These are phyloP conservation scores for Vaccinium darrowii DNA, from an alignment of 148 eudicot genomes.

Conservation along the genomic window DNA sequence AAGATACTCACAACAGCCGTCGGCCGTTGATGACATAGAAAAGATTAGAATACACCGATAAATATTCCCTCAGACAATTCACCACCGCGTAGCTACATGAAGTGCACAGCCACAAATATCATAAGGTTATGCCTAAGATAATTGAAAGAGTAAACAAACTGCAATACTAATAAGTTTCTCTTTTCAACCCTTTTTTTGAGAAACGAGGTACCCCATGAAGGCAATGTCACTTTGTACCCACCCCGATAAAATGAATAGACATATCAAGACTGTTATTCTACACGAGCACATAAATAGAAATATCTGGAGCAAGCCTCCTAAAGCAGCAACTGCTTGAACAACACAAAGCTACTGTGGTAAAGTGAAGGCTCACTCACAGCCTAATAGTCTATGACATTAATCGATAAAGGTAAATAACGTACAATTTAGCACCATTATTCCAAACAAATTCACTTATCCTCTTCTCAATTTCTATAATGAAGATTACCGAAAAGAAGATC, in stretches of 20 bases:
- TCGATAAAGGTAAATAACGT: neutral
- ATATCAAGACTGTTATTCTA: constrained; percentile 87
- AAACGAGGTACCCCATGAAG: neutral
- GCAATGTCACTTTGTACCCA: neutral
- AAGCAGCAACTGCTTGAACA: constrained; percentile 92
- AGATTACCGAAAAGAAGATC: neutral
- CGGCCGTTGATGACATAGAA: constrained; percentile 71
- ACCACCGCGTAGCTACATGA: constrained; percentile 61
- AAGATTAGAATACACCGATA: constrained; percentile 44
- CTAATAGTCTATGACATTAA: neutral
- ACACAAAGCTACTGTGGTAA: constrained; percentile 70
- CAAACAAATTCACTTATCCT: neutral
- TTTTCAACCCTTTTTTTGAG: neutral
- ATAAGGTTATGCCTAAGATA: constrained; percentile 3
- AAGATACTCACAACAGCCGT: constrained; percentile 54
- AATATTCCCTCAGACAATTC: constrained; percentile 55
- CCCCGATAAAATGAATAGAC: constrained; percentile 18
- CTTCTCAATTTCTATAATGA: neutral
- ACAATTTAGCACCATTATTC: neutral
- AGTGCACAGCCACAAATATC: constrained; percentile 20
- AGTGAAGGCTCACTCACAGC: constrained; percentile 12
- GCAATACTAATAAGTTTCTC: constrained; percentile 1
- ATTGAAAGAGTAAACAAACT: neutral
- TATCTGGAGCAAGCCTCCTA: constrained; percentile 87
- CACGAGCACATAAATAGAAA: constrained; percentile 87